Base-by-base conservation (phyloP, 805 yeast genomes). In the Spathaspora gorwiae region DNA sequence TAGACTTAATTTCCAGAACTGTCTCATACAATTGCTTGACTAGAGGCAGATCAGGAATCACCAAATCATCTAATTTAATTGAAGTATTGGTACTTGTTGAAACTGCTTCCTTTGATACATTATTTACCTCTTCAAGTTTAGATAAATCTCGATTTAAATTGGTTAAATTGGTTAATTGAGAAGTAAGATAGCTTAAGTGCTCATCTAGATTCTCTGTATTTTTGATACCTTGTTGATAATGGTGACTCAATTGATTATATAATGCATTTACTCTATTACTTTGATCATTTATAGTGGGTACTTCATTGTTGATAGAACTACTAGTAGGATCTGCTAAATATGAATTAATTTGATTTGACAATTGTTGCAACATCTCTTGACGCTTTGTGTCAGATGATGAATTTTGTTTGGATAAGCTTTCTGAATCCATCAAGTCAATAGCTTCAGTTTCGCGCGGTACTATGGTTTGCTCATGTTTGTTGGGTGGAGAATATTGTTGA, bases 1-100 rank as follows among this genome's bases (percentile, higher is more conserved):
- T 74, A 1, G 95, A 87, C 48, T 75, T 73, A 43, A 85, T 87
- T 35, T 79, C 83, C 14, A 90, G 76, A 0, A 79, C 78, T 1
- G 84, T 65, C 15, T 76, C 76, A 56, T 85, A 83, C 11, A 84
- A 59, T 59, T 87, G 95, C 46, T 77, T 73, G 44, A 75, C 70
- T 33, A 68, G 49, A 6, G 62, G 62, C 61, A 64, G 70, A 44
- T 71, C 76, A 5, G 74, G 67, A 7, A 65, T 58, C 5, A 68
- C 58, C 15, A 71, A 46, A n/a, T 68, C 68, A 40, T 69, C 73
- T 29, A 70, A 50, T 7, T 50, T 44, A 12, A 66, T 30, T 3
- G 49, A 47, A 2, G 47, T 43, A 3, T 48, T 49, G 3, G 38
- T 33, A 11, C 46, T 40, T 1, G 57, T 46, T 32, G 45, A 44